phyloP scores from a whole-genome alignment of 2,329 filamentous ascomycete genomes.

The Endoconidiophora polonica region DNA sequence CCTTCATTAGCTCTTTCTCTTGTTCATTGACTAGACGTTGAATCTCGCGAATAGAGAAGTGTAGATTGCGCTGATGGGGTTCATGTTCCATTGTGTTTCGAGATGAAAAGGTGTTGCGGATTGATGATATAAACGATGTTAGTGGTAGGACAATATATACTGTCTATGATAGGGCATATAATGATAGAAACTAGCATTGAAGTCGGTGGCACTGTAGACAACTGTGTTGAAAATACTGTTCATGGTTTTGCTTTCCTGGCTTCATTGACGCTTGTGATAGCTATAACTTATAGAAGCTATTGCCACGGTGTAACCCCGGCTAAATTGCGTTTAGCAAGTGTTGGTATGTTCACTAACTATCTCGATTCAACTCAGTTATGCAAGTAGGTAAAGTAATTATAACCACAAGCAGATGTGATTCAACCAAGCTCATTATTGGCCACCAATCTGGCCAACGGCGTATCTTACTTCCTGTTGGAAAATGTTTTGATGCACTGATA shows the following conservation, averaged over 20 bases:
- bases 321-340: neutral
- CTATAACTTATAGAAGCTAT: neutral
- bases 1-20: slow-evolving; percentile 32
- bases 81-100: neutral
- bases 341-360: too few relatives aligned
- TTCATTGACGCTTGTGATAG: neutral
- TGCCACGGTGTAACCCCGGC: slow-evolving; percentile 1
- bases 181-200: too few relatives aligned
- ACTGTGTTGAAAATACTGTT: neutral
- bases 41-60: slow-evolving; percentile 51
- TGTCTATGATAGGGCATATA: neutral
- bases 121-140: neutral
- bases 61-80: slow-evolving; percentile 36
- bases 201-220: neutral
- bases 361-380: too few relatives aligned
- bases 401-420: too few relatives aligned
- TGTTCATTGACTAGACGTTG: slow-evolving; percentile 40
- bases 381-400: too few relatives aligned
- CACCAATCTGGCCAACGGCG: too few relatives aligned
- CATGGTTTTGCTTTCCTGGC: neutral
- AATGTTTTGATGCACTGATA: too few relatives aligned
- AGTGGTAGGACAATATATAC: neutral
- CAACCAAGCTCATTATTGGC: too few relatives aligned
- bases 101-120: neutral
- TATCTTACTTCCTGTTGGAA: too few relatives aligned